Conservation (phyloP, 2,329 filamentous ascomycete species). For the Coniochaeta ligniaria region DNA sequence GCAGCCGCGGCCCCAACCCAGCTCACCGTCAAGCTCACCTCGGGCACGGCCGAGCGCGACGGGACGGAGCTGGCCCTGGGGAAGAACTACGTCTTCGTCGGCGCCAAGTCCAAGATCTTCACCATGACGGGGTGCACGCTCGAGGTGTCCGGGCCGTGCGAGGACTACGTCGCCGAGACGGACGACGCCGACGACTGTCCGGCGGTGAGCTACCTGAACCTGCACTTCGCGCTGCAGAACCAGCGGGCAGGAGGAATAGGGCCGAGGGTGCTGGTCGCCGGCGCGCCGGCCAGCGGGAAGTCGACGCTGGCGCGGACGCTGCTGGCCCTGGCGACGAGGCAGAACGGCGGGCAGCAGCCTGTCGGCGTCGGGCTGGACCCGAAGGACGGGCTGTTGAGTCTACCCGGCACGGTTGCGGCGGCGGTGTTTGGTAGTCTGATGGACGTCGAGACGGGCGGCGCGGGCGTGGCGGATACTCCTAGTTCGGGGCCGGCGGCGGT, state of each 20-base stretch:
- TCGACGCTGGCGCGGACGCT: constrained; percentile 72
- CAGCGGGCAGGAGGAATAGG: constrained; percentile 17
- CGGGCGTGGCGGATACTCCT: constrained; percentile 87
- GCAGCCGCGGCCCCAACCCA: constrained; percentile 2
- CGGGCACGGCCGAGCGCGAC: constrained; percentile 86
- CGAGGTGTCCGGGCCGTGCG: constrained; percentile 60
- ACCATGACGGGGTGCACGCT: constrained; percentile 88
- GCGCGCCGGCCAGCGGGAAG: constrained; percentile 73
- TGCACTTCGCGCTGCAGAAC: constrained; percentile 79
- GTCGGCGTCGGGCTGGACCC: constrained; percentile 81
- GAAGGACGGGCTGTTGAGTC: constrained; percentile 67
- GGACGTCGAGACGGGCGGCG: constrained; percentile 72
- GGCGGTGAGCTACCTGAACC: constrained; percentile 72
- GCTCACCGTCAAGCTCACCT: constrained; percentile 54
- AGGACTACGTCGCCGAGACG: constrained; percentile 54
- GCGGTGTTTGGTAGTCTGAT: constrained; percentile 82
- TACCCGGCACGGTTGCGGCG: constrained; percentile 78
- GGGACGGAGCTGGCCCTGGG: constrained; percentile 85
- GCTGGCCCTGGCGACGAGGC: constrained; percentile 70
- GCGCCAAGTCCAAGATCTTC: constrained; percentile 79
- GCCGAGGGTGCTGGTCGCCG: constrained; percentile 79
- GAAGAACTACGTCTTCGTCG: constrained; percentile 72
- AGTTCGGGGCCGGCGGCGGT: constrained; percentile 84
- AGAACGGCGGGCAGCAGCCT: constrained; percentile 56
- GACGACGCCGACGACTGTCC: constrained; percentile 70